Base-by-base conservation (phyloP, 306 rosid genomes). In the Castanospermum australe region DNA sequence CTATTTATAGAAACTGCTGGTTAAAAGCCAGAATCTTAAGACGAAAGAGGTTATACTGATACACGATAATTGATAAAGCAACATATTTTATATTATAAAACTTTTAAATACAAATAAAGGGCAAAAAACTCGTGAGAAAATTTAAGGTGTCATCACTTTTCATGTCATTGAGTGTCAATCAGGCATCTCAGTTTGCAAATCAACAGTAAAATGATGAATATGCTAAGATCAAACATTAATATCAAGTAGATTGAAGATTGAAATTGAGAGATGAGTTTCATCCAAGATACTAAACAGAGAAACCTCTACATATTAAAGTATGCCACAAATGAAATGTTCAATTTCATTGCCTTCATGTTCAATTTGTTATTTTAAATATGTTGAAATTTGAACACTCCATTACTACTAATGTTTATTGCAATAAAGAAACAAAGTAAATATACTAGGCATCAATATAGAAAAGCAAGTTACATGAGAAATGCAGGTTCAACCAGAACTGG, bases 1-100 rank as follows among this genome's bases (percentile, higher is more conserved):
- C 76, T 79, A 28, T 64, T 74, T 71, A 78, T 62, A 70, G 66
- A 21, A 83, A 62, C 90, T 86, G 91, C 75, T 81, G 47, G 77
- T 63, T 22, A 55, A 66, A 65, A 78, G 67, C 65, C 24, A 73
- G 30, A 84, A 76, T 54, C 57, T 70, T 86, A 66, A 78, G 65
- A 67, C 73, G 12, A 56, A 35, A 52, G 47, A 33, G 59, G 47
- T 54, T 47, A 75, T 18, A 56, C 5, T 7, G 52, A 38, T n/a
- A n/a, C n/a, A n/a, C n/a, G n/a, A n/a, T 51, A 42, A 69, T 28
- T 15, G 35, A 74, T 67, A 20, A n/a, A 44, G 25, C 10, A 67
- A 67, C 10, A 25, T 12, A 55, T 67, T 62, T 30, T 8, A 41
- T 39, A 20, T 11, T 42, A 73, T 12, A 51, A 65, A 36, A 78